Evolutionary conservation across 768 basidiomycete genomes (phyloP).

Genomic region (Panaeolus cyanescens): DNA sequence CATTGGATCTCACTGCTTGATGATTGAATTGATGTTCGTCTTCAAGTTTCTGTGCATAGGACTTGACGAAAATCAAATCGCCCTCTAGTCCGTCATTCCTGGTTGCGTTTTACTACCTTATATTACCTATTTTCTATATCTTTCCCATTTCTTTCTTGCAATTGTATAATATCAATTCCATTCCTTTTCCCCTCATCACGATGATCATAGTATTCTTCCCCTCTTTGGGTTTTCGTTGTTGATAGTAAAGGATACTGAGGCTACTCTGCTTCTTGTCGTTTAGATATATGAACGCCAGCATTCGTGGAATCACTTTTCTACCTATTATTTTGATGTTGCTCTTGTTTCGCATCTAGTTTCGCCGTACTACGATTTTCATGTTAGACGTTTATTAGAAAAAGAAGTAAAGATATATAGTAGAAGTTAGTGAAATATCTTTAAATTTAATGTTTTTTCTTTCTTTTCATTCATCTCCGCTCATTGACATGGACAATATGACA

Average conservation of each 20-base stretch:
- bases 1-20: constrained; percentile 35
- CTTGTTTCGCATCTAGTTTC: too few relatives aligned
- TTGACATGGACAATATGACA: background rate
- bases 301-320: too few relatives aligned
- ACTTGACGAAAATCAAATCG: too few relatives aligned
- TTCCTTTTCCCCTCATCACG: background rate
- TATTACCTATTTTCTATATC: background rate
- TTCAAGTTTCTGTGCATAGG: background rate
- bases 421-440: background rate
- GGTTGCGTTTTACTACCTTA: background rate
- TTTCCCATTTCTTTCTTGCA: constrained; percentile 4
- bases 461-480: background rate
- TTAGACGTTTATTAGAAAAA: background rate
- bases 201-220: background rate
- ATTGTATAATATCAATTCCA: background rate
- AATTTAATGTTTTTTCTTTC: background rate
- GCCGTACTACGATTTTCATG: too few relatives aligned
- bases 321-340: too few relatives aligned
- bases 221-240: too few relatives aligned
- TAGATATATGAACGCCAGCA: too few relatives aligned
- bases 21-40: background rate
- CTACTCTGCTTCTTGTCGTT: too few relatives aligned
- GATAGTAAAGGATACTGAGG: too few relatives aligned
- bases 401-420: background rate
- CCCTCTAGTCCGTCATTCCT: too few relatives aligned